phyloP scores from a whole-genome alignment of 139 green algal species.

The Coccomyxa sp. region DNA sequence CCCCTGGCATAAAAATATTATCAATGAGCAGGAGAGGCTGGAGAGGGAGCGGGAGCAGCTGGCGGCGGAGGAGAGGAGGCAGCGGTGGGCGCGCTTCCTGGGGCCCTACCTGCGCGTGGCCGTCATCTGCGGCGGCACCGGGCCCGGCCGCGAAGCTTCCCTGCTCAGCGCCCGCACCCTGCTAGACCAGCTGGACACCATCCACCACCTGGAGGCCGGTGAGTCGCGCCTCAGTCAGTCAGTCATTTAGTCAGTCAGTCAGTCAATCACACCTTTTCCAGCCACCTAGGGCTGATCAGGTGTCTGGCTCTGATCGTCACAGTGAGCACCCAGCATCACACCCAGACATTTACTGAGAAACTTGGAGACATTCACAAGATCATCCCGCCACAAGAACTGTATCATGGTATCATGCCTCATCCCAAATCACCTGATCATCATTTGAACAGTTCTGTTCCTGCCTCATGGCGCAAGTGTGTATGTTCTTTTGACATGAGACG shows the following conservation, averaged over 20 bases:
- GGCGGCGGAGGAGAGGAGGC: background rate
- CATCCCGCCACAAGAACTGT: too few relatives aligned
- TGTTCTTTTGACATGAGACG: background rate
- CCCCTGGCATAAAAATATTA: too few relatives aligned
- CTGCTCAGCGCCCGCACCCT: constrained; percentile 43
- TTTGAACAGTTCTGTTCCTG: background rate
- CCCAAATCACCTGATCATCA: background rate
- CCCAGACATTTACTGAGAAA: too few relatives aligned
- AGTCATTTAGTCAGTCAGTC: too few relatives aligned
- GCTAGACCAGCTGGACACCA: constrained; percentile 36
- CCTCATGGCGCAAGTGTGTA: background rate
- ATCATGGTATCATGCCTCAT: background rate
- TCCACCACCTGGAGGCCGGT: background rate
- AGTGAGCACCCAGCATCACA: too few relatives aligned
- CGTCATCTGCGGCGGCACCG: constrained; percentile 47
- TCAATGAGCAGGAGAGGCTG: too few relatives aligned
- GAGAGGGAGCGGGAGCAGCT: too few relatives aligned
- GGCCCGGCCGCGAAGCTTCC: constrained; percentile 43
- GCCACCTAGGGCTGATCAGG: too few relatives aligned
- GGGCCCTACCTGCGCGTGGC: constrained; percentile 19
- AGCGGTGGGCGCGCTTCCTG: background rate
- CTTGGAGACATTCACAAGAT: too few relatives aligned
- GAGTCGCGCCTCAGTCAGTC: background rate
- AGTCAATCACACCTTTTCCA: too few relatives aligned
- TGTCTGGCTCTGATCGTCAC: too few relatives aligned